Conservation (phyloP, 129 eudicot genomes). For the Tanacetum coccineum region DNA sequence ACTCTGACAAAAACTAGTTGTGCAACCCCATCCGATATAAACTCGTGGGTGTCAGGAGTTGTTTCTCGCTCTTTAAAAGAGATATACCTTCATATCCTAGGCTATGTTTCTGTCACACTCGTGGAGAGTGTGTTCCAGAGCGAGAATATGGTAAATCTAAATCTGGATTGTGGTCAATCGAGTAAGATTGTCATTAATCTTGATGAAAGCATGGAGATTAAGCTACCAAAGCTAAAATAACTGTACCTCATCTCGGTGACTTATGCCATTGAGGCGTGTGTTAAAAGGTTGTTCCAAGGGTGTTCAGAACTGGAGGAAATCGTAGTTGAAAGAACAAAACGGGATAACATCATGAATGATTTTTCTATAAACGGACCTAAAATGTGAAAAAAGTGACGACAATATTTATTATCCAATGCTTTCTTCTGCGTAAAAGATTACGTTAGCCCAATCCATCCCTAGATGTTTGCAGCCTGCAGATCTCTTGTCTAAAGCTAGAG, state of each 20-base stretch:
- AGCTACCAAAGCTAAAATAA: background rate
- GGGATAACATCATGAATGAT: background rate
- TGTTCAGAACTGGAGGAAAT: background rate
- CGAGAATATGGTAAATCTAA: no score
- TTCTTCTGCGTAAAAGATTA: no score
- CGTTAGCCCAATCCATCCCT: no score
- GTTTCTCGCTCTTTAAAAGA: no score
- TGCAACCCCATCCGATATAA: no score
- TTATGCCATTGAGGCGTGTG: background rate
- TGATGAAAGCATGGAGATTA: background rate
- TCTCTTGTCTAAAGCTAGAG: background rate
- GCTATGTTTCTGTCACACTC: no score
- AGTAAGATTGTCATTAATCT: background rate
- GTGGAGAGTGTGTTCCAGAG: no score
- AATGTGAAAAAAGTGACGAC: background rate
- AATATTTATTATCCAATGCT: background rate
- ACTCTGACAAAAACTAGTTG: no score
- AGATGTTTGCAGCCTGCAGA: background rate
- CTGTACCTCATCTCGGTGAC: background rate
- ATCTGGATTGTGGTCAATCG: background rate
- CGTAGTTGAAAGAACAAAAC: background rate
- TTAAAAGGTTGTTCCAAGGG: background rate
- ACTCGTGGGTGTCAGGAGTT: no score
- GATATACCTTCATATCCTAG: no score
- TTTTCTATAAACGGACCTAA: background rate